These are phyloP conservation scores for Blastobotrys apis DNA, from an alignment of 1,139 yeast genomes.

Conservation along the genomic window DNA sequence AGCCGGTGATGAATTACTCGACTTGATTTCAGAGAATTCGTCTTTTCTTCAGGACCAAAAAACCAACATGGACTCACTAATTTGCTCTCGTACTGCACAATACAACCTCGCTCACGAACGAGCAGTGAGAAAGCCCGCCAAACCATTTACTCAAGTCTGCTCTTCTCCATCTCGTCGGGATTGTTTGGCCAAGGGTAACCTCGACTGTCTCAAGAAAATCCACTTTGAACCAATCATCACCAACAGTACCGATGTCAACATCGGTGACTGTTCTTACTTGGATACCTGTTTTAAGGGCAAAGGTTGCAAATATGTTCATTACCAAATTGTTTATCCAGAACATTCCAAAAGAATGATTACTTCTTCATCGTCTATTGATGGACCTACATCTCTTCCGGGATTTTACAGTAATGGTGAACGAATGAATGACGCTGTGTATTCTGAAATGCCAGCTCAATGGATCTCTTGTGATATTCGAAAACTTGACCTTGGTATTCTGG, in stretches of 20 bases:
- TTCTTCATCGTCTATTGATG: not conserved
- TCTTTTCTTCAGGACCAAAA: conserved; percentile 14
- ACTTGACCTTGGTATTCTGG: conserved; percentile 63
- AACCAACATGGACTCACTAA: conserved; percentile 17
- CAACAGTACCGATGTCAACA: conserved; percentile 52
- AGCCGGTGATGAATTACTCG: conserved; percentile 7
- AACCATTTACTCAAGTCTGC: conserved; percentile 23
- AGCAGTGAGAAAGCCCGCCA: conserved; percentile 14
- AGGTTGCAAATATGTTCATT: conserved; percentile 78
- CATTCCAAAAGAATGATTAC: not conserved
- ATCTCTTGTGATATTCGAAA: conserved; percentile 76
- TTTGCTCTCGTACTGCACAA: conserved; percentile 18
- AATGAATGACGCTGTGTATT: conserved; percentile 30
- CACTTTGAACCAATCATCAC: conserved; percentile 34
- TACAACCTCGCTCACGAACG: conserved; percentile 18
- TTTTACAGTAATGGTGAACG: conserved; percentile 53
- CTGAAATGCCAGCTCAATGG: conserved; percentile 66
- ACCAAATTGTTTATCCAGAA: conserved; percentile 43
- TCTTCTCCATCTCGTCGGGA: conserved; percentile 18
- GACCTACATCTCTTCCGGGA: not conserved
- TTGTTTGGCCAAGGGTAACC: conserved; percentile 31
- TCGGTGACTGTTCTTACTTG: conserved; percentile 93
- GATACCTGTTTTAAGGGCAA: conserved; percentile 89
- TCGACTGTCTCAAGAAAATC: conserved; percentile 29
- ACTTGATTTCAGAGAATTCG: conserved; percentile 13